Percentiles rank a stretch among this genome's conserved stretches.
These are phyloP conservation scores for Astrocystis sublimbata DNA, from an alignment of 495 filamentous ascomycete species.

Conservation along the genomic window DNA sequence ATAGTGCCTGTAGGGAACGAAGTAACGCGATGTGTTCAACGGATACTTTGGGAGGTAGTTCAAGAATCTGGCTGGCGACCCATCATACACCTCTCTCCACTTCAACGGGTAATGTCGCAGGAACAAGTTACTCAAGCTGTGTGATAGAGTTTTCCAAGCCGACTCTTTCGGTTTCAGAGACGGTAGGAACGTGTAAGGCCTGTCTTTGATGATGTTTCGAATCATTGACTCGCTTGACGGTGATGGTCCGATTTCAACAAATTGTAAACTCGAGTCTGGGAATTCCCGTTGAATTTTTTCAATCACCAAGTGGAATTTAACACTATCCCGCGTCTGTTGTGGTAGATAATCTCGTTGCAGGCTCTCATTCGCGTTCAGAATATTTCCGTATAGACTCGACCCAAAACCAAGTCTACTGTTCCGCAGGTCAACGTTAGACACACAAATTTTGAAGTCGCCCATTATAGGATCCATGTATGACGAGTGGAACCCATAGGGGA, in stretches of 20 bases:
- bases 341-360: constrained; percentile 11
- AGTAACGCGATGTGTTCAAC: constrained; percentile 11
- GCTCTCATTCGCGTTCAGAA: not conserved
- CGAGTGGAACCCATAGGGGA: constrained; percentile 24
- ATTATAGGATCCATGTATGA: constrained; percentile 22
- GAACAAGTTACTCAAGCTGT: constrained; percentile 7
- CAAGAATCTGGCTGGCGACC: constrained; percentile 9
- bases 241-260: constrained; percentile 18
- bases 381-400: constrained; percentile 12
- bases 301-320: constrained; percentile 2
- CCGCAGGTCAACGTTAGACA: not conserved
- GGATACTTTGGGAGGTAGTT: constrained; percentile 9
- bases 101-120: constrained; percentile 1
- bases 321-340: constrained; percentile 10
- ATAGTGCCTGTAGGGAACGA: not conserved
- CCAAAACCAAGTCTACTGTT: not conserved
- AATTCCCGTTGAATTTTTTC: constrained; percentile 7
- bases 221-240: constrained; percentile 9
- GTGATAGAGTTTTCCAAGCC: constrained; percentile 12
- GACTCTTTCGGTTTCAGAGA: constrained; percentile 8
- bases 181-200: not conserved
- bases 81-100: constrained; percentile 17
- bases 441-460: constrained; percentile 1
- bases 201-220: not conserved
- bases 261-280: not conserved